A percentile compares a stretch with the other conserved stretches of the same genome.
Conservation (phyloP, 495 filamentous ascomycete species). For the Neurospora africana region DNA sequence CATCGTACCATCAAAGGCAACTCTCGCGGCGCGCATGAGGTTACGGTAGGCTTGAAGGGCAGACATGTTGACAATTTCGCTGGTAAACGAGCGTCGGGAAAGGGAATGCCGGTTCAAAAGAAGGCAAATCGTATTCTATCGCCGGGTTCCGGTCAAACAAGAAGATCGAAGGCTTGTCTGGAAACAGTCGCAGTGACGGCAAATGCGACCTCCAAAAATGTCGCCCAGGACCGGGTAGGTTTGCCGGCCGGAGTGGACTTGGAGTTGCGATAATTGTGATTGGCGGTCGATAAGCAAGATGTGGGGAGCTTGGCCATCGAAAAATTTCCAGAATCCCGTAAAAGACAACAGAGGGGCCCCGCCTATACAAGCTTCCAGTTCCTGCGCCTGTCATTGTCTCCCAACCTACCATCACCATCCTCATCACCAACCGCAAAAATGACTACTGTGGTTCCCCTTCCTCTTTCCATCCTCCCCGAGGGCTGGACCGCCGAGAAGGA, state of each 20-base stretch:
- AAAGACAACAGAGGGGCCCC: conserved; percentile 15
- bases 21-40: conserved; percentile 67
- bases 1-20: conserved; percentile 69
- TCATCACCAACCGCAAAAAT: conserved; percentile 18
- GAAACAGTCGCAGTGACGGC: neutral
- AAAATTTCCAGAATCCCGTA: conserved; percentile 9
- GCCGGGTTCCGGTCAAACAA: neutral
- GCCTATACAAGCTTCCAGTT: conserved; percentile 2
- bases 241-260: neutral
- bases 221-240: neutral
- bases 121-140: neutral
- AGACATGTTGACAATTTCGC: conserved; percentile 28
- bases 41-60: conserved; percentile 73
- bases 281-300: neutral
- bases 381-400: neutral
- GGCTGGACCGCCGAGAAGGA: conserved; percentile 85
- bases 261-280: neutral
- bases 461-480: conserved; percentile 66
- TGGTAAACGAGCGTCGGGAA: neutral
- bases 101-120: neutral
- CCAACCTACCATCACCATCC: neutral
- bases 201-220: neutral
- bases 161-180: neutral
- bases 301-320: conserved; percentile 2
- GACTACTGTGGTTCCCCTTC: conserved; percentile 30